Conservation (phyloP, 129 eudicot species). For the Scalesia atractyloides region DNA sequence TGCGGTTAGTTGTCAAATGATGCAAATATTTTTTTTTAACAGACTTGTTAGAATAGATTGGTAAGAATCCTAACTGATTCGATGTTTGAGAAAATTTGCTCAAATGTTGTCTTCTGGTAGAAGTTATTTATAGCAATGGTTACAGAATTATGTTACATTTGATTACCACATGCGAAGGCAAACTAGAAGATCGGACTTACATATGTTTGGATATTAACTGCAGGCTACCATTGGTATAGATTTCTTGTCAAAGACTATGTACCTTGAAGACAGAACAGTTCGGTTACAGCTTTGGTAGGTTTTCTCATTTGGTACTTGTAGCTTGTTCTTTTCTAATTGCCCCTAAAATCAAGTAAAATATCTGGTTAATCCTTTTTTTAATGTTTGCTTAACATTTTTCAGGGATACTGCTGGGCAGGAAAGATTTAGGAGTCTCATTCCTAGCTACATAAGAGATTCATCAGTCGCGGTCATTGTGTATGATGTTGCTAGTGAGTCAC, state of each 20-base stretch:
- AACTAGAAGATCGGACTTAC: background rate
- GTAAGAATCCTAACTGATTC: background rate
- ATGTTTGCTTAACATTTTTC: conserved; percentile 21
- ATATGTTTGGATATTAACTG: conserved; percentile 26
- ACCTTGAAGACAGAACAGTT: conserved; percentile 84
- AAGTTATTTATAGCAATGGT: background rate
- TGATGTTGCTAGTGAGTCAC: conserved; percentile 76
- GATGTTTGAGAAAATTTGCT: background rate
- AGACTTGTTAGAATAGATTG: background rate
- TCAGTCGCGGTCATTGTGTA: conserved; percentile 86
- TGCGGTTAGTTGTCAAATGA: background rate
- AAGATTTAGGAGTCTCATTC: conserved; percentile 93
- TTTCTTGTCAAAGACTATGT: conserved; percentile 85
- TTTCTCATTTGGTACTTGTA: conserved; percentile 6
- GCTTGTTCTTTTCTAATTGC: background rate
- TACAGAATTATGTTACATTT: background rate
- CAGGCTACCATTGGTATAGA: conserved; percentile 93
- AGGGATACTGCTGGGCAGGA: conserved; percentile 99
- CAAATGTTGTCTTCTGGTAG: background rate
- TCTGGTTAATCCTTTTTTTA: background rate
- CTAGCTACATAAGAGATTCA: conserved; percentile 95
- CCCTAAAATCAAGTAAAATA: background rate
- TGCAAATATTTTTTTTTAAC: background rate
- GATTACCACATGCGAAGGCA: background rate
- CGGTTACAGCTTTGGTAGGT: conserved; percentile 83